Conservation (phyloP, 768 basidiomycete species). For the Terana coerulea region DNA sequence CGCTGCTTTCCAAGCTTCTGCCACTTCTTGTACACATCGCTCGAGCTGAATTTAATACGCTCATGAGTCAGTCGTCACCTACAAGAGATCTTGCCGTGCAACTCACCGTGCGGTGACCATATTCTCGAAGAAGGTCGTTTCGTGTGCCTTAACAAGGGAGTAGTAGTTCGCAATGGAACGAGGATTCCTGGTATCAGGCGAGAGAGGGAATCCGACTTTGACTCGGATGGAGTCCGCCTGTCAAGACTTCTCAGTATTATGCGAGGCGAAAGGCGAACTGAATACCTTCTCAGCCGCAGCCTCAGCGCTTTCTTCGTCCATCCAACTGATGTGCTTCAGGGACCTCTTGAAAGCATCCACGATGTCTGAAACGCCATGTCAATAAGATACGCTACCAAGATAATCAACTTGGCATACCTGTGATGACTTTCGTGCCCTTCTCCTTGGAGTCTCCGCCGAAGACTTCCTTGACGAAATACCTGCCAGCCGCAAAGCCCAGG, state of each 20-base stretch:
- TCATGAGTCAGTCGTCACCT: not conserved
- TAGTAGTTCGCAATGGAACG: conserved; percentile 75
- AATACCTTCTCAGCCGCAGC: conserved; percentile 82
- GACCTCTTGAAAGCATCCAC: conserved; percentile 80
- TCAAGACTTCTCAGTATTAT: conserved; percentile 10
- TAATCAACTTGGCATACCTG: conserved; percentile 38
- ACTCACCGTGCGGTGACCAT: conserved; percentile 60
- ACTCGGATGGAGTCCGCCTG: conserved; percentile 78
- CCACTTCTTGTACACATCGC: conserved; percentile 70
- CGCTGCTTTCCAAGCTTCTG: conserved; percentile 64
- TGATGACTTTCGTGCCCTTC: conserved; percentile 82
- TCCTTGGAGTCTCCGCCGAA: conserved; percentile 76
- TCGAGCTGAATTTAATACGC: conserved; percentile 37
- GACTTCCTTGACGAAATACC: conserved; percentile 83
- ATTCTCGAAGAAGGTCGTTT: conserved; percentile 80
- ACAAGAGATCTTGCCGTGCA: not conserved
- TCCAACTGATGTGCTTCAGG: conserved; percentile 77
- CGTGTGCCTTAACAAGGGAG: conserved; percentile 55
- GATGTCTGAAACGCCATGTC: conserved; percentile 49
- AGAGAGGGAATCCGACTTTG: conserved; percentile 92
- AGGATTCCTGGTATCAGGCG: conserved; percentile 75
- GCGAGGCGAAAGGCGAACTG: conserved; percentile 7
- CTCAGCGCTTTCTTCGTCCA: conserved; percentile 78
- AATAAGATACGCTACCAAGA: not conserved
- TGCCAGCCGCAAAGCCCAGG: conserved; percentile 86